Evolutionary conservation across 495 filamentous ascomycete species (phyloP).

Genomic region (Lentithecium fluviatile): DNA sequence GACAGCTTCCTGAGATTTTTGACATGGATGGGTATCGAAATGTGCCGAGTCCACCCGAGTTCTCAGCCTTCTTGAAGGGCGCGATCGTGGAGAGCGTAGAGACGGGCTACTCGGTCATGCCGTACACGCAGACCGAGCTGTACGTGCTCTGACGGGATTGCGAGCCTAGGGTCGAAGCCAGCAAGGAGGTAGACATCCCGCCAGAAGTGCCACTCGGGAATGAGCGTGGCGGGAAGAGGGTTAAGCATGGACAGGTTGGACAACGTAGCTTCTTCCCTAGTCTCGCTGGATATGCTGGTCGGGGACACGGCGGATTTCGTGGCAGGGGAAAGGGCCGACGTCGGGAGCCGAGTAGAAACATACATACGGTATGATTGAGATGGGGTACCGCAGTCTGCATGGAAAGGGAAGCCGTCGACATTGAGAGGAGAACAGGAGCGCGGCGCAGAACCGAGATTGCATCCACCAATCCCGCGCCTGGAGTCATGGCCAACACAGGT

Average conservation of each 20-base stretch:
- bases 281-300: background rate
- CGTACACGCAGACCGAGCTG: constrained; percentile 38
- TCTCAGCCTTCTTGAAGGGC: constrained; percentile 44
- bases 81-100: constrained; percentile 45
- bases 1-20: constrained; percentile 49
- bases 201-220: background rate
- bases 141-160: constrained; percentile 29
- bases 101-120: constrained; percentile 47
- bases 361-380: too few relatives aligned
- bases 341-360: too few relatives aligned
- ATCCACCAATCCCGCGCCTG: too few relatives aligned
- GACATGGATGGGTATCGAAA: constrained; percentile 45
- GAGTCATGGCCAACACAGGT: too few relatives aligned
- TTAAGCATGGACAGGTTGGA: background rate
- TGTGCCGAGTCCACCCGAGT: constrained; percentile 24
- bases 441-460: too few relatives aligned
- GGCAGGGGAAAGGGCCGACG: background rate
- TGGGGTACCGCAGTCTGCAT: too few relatives aligned
- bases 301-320: background rate
- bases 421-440: too few relatives aligned
- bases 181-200: constrained; percentile 5
- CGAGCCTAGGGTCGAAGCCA: constrained; percentile 38
- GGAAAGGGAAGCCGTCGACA: too few relatives aligned
- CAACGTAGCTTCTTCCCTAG: constrained; percentile 8
- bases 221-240: background rate